A percentile compares a stretch with the other conserved stretches of the same genome.
Evolutionary conservation across 108 stramenopile species (phyloP).

Genomic region (Parmales sp.): DNA sequence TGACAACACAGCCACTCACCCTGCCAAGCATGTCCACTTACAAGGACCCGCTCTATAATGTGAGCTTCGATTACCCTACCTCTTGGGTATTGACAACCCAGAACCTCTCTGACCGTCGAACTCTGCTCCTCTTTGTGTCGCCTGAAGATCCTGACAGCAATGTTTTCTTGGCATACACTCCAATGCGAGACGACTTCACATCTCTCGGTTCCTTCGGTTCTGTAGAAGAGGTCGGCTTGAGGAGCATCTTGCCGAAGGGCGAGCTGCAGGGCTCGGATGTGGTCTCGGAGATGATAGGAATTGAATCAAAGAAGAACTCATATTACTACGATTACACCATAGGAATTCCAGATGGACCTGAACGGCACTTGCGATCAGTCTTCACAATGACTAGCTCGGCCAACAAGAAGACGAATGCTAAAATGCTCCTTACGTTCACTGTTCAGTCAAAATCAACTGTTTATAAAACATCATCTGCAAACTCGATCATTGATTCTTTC

Average conservation of each 20-base stretch:
- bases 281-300: conserved; percentile 47
- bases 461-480: no score
- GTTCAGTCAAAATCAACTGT: no score
- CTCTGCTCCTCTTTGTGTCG: background rate
- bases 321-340: conserved; percentile 59
- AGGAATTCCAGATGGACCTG: conserved; percentile 20
- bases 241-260: conserved; percentile 68
- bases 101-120: background rate
- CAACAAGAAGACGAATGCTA: background rate
- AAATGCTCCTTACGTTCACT: background rate
- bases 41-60: background rate
- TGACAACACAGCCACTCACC: no score
- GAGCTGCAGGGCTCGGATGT: conserved; percentile 37
- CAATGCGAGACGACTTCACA: conserved; percentile 67
- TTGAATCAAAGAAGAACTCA: conserved; percentile 47
- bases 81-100: background rate
- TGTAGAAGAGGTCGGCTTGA: conserved; percentile 58
- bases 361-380: background rate
- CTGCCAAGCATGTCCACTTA: no score
- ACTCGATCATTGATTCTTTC: no score
- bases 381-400: background rate
- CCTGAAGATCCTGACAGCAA: background rate
- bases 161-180: conserved; percentile 64
- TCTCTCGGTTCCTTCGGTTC: conserved; percentile 53
- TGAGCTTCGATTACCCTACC: background rate